Conservation (phyloP, 257 asterid genomes). For the Primulina tabacum region DNA sequence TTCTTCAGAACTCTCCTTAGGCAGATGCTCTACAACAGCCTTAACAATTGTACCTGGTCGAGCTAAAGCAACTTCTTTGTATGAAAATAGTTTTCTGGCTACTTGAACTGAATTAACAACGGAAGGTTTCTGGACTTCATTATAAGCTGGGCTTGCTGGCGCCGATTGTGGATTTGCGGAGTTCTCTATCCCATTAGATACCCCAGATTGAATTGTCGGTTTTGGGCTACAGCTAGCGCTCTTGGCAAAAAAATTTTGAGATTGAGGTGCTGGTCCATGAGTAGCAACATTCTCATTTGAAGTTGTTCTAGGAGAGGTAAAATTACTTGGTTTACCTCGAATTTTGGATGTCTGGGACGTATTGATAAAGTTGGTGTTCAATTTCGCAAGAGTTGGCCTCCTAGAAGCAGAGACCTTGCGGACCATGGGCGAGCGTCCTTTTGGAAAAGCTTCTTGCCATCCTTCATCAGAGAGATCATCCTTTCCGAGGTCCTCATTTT, state of each 20-base stretch:
- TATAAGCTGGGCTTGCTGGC: slow-evolving; percentile 56
- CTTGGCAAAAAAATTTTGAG: slow-evolving; percentile 44
- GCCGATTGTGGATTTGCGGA: slow-evolving; percentile 45
- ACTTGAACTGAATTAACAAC: slow-evolving; percentile 57
- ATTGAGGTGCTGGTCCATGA: slow-evolving; percentile 38
- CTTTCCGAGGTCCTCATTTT: slow-evolving; percentile 37
- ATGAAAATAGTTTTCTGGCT: slow-evolving; percentile 73
- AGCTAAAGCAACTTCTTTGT: slow-evolving; percentile 89
- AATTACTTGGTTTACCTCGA: slow-evolving; percentile 50
- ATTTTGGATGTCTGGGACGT: slow-evolving; percentile 45
- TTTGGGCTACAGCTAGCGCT: slow-evolving; percentile 62
- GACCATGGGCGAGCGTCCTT: slow-evolving; percentile 55
- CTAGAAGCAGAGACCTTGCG: slow-evolving; percentile 65
- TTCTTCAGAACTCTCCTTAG: neutral
- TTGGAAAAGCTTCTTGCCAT: slow-evolving; percentile 91
- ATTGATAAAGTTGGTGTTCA: slow-evolving; percentile 65
- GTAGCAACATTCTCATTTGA: slow-evolving; percentile 45
- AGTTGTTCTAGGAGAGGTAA: slow-evolving; percentile 51
- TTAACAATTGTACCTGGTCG: slow-evolving; percentile 67
- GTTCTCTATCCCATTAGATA: slow-evolving; percentile 41
- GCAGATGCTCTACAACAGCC: neutral
- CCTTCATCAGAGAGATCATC: slow-evolving; percentile 71
- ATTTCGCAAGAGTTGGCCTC: slow-evolving; percentile 69
- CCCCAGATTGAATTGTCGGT: slow-evolving; percentile 33
- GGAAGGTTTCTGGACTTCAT: slow-evolving; percentile 50